Base-by-base conservation (phyloP, 768 basidiomycete genomes). In the Naganishia randhawae region DNA sequence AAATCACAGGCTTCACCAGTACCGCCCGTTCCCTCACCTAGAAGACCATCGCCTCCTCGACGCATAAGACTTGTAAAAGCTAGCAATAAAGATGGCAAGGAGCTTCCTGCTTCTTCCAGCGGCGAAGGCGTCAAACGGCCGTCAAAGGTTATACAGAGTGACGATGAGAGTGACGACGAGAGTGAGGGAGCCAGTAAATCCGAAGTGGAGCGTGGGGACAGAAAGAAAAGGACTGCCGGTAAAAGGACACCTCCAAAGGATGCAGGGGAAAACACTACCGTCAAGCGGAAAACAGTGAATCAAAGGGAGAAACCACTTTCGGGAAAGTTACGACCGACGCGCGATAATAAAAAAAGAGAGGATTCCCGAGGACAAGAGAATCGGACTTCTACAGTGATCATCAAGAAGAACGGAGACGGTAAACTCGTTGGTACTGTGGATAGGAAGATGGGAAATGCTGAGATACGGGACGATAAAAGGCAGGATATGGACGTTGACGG, bases 21-120 rank as follows among this genome's bases (percentile, higher is more conserved):
- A 48, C 45, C 45, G 8, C 45, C 6, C 19, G 45, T n/a, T n/a
- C 45, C 45, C 25, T 48, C 11, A 48, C 45, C 45, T 22, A 72
- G 85, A 84, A 85, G 22, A 66, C 57, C 35, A 62, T 39, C 37
- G 16, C 31, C 25, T n/a, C n/a, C n/a, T n/a, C n/a, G n/a, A n/a
- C n/a, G n/a, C n/a, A n/a, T n/a, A 62, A 39, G 16, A 13, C n/a
- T n/a, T 48, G 14, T 22, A 3, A 48, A 48, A 48, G 45, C 45
- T 22, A 4, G 14, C 6, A 48, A 55, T n/a, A 13, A 22, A 33
- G 32, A 35, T 9, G 8, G n/a, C 33, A 27, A 9, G 16, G 31
- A 32, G 11, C 35, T 35, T 16, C 29, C 32, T 4, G 54, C 33
- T 31, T 22, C 32, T 6, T 55, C 54, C 10, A 33, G 31, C 9